phyloP scores from a whole-genome alignment of 2,329 filamentous ascomycete genomes.

The Bipolaris bicolor region DNA sequence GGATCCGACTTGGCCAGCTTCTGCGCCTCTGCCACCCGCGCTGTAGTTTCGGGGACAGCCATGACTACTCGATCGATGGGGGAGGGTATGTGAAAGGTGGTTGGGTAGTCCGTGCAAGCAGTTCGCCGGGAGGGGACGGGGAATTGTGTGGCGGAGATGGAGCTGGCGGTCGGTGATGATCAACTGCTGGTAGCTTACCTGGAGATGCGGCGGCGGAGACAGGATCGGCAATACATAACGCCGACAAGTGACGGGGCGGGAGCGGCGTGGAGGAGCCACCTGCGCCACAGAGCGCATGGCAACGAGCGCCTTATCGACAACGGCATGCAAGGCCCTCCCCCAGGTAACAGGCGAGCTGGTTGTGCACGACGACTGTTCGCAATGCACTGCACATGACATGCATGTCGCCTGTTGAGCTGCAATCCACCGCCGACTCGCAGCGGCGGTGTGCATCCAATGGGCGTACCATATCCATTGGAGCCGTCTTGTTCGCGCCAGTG shows the following conservation, averaged over 20 bases:
- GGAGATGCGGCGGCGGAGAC: constrained; percentile 15
- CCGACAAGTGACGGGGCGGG: constrained; percentile 3
- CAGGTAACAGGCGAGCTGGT: background rate
- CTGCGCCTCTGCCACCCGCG: constrained; percentile 86
- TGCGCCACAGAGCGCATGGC: constrained; percentile 12
- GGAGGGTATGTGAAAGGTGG: background rate
- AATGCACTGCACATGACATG: background rate
- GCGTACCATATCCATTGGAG: constrained; percentile 3
- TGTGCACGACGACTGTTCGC: background rate
- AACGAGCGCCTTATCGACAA: constrained; percentile 13
- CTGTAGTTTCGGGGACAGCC: constrained; percentile 56
- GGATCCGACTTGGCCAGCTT: constrained; percentile 81
- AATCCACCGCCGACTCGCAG: background rate
- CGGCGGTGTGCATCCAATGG: constrained; percentile 8
- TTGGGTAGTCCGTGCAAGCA: constrained; percentile 3
- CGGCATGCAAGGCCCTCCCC: background rate
- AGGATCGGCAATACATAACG: constrained; percentile 14
- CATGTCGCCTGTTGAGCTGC: background rate
- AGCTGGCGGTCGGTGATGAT: constrained; percentile 18
- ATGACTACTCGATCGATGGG: constrained; percentile 27
- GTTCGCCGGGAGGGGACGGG: constrained; percentile 5
- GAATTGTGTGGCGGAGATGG: constrained; percentile 13
- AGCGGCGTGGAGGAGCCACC: background rate
- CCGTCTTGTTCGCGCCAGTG: constrained; percentile 18
- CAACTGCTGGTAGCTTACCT: constrained; percentile 22